A percentile compares a stretch with the other conserved stretches of the same genome.
Evolutionary conservation across 345 rosid genomes (phyloP).

Genomic region (Turritis glabra): DNA sequence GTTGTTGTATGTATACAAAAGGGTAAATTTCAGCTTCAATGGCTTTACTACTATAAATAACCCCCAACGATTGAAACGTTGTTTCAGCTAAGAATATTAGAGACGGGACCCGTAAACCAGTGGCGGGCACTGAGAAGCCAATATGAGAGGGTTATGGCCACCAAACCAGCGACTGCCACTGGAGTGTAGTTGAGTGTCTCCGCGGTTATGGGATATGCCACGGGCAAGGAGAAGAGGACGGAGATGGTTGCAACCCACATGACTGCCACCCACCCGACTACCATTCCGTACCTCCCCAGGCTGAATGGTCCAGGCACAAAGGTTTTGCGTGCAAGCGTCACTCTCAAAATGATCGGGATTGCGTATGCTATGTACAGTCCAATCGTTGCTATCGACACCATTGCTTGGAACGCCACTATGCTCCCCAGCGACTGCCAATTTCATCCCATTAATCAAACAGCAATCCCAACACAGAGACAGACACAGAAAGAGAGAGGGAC

Average conservation of each 20-base stretch:
- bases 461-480: not conserved
- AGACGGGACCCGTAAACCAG: conserved; percentile 88
- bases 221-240: conserved; percentile 90
- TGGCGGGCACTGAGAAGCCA: conserved; percentile 76
- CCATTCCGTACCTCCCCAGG: conserved; percentile 64
- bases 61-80: not conserved
- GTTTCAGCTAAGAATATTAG: conserved; percentile 54
- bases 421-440: conserved; percentile 83
- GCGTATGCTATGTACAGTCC: conserved; percentile 96
- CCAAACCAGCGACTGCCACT: conserved; percentile 77
- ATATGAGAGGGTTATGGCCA: conserved; percentile 50
- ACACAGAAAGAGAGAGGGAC: not conserved
- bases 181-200: conserved; percentile 95
- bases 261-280: conserved; percentile 86
- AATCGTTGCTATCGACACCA: conserved; percentile 95
- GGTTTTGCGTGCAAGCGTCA: conserved; percentile 75
- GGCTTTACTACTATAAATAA: conserved; percentile 27
- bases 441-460: conserved; percentile 22
- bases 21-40: not conserved
- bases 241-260: conserved; percentile 90
- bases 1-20: not conserved
- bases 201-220: conserved; percentile 71
- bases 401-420: conserved; percentile 87
- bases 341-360: conserved; percentile 79
- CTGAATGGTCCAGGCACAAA: conserved; percentile 81